Evolutionary conservation across 495 filamentous ascomycete species (phyloP).

Genomic region (Delitschia confertaspora): DNA sequence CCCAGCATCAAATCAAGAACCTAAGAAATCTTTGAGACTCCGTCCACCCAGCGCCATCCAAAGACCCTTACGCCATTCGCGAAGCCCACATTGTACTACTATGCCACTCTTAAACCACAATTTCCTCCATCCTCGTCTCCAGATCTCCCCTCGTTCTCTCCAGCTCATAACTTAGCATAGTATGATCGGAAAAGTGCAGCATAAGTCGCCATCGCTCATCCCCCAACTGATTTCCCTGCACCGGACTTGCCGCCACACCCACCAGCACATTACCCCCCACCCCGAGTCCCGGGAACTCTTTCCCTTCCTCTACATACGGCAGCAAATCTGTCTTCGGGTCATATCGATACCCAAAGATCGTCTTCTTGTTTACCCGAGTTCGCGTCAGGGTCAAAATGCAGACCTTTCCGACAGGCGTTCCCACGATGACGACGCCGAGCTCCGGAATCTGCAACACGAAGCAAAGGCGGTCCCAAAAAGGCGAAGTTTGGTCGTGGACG

Average conservation of each 20-base stretch:
- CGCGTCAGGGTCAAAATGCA: slow-evolving; percentile 63
- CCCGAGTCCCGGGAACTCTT: slow-evolving; percentile 36
- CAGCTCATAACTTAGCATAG: slow-evolving; percentile 76
- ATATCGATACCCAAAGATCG: slow-evolving; percentile 37
- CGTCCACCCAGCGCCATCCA: too few relatives aligned
- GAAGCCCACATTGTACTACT: too few relatives aligned
- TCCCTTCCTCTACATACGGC: slow-evolving; percentile 35
- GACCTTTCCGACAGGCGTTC: slow-evolving; percentile 63
- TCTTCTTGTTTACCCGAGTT: slow-evolving; percentile 31
- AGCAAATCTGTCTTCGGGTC: slow-evolving; percentile 38
- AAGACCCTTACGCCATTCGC: too few relatives aligned
- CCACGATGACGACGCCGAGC: slow-evolving; percentile 65
- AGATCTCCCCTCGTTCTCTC: slow-evolving; percentile 9
- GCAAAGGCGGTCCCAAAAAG: slow-evolving; percentile 57
- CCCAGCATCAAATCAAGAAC: too few relatives aligned
- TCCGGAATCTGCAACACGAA: slow-evolving; percentile 70
- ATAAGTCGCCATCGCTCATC: slow-evolving; percentile 57
- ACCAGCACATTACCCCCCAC: slow-evolving; percentile 35
- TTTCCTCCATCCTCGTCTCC: slow-evolving; percentile 20
- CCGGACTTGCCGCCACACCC: slow-evolving; percentile 51
- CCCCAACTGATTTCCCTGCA: slow-evolving; percentile 45
- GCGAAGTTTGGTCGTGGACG: slow-evolving; percentile 8
- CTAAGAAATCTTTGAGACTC: too few relatives aligned
- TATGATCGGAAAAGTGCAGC: slow-evolving; percentile 66
- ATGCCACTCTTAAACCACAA: slow-evolving; percentile 11